Base-by-base conservation (phyloP, 257 asterid species). In the Nicotiana obtusifolia region DNA sequence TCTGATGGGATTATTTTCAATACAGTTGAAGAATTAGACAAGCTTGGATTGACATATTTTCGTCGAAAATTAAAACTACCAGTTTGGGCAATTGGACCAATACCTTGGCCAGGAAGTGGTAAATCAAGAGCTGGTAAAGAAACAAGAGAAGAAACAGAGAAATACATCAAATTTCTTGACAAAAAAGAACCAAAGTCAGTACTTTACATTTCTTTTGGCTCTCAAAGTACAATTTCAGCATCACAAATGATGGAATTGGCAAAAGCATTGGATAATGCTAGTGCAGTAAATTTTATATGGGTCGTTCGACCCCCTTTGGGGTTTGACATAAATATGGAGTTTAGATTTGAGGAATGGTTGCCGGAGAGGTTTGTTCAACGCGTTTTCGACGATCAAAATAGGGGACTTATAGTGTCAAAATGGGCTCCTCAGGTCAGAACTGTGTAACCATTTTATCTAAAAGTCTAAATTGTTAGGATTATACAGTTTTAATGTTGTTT, bases 331-430 rank as follows among this genome's bases (percentile, higher is more conserved):
- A 82, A 84, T 17, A 87, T 84, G 9, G 89, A 87, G 19, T 89
- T 91, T 47, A 80, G 64, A 56, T 86, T 88, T 17, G 91, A 89
- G 49, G 84, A 90, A 41, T 92, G 93, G 94, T 85, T 89, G 30
- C 94, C 94, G 2, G 92, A 92, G 10, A 92, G 91, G 2, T 90
- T 85, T 64, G 17, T 86, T 33, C 83, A 86, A 81, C 80, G 87
- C 0, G 49, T 69, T 69, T 41, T 84, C 5, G 53, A 71, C 10
- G 84, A 80, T 14, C 76, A 85, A 37, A 84, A 89, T 2, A 81
- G 80, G 47, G 93, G 95, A 4, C 57, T 86, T 2, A 81, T 87
- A 6, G 85, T 92, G 26, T 56, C 81, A 0, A 87, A 84, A 57
- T 92, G 92, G 92, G 92, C 90, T 49, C 93, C 97, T 22, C 78